phyloP scores from a whole-genome alignment of 1,284 basidiomycete genomes.

The Limonomyces culmigenus region DNA sequence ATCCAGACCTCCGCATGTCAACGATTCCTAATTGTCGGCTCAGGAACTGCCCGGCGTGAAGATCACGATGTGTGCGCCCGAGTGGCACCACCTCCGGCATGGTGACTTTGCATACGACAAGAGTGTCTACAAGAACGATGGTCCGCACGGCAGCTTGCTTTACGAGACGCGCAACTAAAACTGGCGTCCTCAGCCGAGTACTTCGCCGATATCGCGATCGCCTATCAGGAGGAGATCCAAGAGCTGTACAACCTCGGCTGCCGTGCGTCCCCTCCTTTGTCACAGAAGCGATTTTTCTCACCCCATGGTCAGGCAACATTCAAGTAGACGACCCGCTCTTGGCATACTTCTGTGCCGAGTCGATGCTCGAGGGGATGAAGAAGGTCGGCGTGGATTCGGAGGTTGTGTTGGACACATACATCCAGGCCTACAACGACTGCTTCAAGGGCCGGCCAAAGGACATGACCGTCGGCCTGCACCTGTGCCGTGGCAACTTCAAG shows the following conservation, averaged over 20 bases:
- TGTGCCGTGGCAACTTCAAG: conserved; percentile 69
- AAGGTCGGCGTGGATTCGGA: conserved; percentile 41
- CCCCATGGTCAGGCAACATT: conserved; percentile 28
- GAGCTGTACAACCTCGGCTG: conserved; percentile 62
- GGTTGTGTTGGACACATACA: conserved; percentile 50
- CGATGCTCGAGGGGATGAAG: conserved; percentile 47
- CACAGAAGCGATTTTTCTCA: too few relatives aligned
- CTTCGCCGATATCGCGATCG: conserved; percentile 54
- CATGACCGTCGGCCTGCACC: conserved; percentile 54
- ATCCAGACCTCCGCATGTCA: conserved; percentile 3
- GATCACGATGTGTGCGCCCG: conserved; percentile 59
- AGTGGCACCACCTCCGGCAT: conserved; percentile 63
- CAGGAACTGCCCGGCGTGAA: conserved; percentile 54
- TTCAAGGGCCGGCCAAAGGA: conserved; percentile 41
- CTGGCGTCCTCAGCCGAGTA: conserved; percentile 40
- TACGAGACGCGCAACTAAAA: not conserved
- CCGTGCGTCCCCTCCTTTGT: conserved; percentile 25
- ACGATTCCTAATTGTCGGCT: too few relatives aligned
- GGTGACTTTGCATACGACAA: conserved; percentile 44
- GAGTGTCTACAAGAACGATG: conserved; percentile 43
- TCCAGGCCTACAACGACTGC: conserved; percentile 52
- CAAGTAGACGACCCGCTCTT: conserved; percentile 66
- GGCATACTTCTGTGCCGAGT: conserved; percentile 46
- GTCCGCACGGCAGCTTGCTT: conserved; percentile 18
- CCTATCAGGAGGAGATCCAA: conserved; percentile 55